These are phyloP conservation scores for Chionographis japonica DNA, from an alignment of 106 monocot genomes.

Conservation along the genomic window DNA sequence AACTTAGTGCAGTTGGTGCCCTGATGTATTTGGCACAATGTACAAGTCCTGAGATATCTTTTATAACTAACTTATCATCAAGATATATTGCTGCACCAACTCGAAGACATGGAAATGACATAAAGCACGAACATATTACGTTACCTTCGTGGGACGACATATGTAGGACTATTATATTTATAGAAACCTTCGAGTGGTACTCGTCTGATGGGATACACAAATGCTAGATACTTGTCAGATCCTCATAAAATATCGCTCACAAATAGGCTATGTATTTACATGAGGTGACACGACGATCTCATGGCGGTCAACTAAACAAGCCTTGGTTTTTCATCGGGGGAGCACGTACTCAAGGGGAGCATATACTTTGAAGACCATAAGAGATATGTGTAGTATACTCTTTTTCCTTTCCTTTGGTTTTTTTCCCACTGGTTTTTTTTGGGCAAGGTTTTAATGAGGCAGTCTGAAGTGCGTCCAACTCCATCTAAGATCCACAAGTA, in stretches of 20 bases:
- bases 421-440: no score
- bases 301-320: background rate
- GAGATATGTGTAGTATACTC: no score
- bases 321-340: background rate
- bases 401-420: no score
- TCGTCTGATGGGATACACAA: background rate
- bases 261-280: background rate
- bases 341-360: no score
- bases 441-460: no score
- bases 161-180: background rate
- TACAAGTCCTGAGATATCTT: background rate
- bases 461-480: no score
- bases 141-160: background rate
- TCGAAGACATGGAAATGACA: no score
- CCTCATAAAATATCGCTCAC: background rate
- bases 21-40: no score
- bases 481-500: no score
- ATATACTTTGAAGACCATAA: no score
- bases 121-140: background rate
- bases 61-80: background rate
- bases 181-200: background rate
- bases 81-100: background rate
- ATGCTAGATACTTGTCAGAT: background rate
- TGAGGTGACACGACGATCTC: background rate
- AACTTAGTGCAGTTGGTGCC: no score